These are phyloP conservation scores for Centrapalus pauciflorus DNA, from an alignment of 129 eudicot genomes.

Conservation along the genomic window DNA sequence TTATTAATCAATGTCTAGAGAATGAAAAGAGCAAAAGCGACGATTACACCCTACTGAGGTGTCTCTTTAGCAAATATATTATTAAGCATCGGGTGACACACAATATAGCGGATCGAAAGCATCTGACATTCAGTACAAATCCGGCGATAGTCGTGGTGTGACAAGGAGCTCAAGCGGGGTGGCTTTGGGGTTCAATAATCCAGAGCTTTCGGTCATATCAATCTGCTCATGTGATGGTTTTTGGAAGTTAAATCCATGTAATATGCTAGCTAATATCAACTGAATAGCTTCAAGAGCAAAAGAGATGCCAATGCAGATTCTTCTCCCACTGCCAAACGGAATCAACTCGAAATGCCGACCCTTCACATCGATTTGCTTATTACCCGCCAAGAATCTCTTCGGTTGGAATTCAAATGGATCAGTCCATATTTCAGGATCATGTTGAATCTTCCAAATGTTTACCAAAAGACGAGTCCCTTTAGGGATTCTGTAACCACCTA, in stretches of 20 bases:
- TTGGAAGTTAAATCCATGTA: conserved; percentile 16
- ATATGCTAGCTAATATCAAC: conserved; percentile 16
- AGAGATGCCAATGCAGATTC: conserved; percentile 20
- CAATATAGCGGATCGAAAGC: too few species aligned
- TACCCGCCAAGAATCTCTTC: conserved; percentile 19
- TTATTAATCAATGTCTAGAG: too few species aligned
- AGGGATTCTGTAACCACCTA: conserved; percentile 24
- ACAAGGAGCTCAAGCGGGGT: conserved; percentile 33
- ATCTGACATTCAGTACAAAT: too few species aligned
- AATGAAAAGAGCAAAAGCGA: too few species aligned
- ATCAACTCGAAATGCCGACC: conserved; percentile 29
- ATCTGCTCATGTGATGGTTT: conserved; percentile 15
- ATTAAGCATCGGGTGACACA: too few species aligned
- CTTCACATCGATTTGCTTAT: conserved; percentile 8
- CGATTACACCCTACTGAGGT: too few species aligned
- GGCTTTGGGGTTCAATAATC: conserved; percentile 19
- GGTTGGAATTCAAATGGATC: conserved; percentile 25
- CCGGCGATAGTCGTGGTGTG: too few species aligned
- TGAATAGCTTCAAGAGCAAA: conserved; percentile 12
- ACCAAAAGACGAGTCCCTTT: conserved; percentile 29
- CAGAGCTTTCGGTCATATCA: conserved; percentile 32
- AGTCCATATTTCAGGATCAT: conserved; percentile 22
- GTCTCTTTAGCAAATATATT: too few species aligned
- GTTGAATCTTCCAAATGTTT: conserved; percentile 28
- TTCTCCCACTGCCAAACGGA: conserved; percentile 34